Evolutionary conservation across 352 stramenopile species (phyloP), one percentile per base, ranked within the genome.

Genomic region (Pythium vanterpoolii): DNA sequence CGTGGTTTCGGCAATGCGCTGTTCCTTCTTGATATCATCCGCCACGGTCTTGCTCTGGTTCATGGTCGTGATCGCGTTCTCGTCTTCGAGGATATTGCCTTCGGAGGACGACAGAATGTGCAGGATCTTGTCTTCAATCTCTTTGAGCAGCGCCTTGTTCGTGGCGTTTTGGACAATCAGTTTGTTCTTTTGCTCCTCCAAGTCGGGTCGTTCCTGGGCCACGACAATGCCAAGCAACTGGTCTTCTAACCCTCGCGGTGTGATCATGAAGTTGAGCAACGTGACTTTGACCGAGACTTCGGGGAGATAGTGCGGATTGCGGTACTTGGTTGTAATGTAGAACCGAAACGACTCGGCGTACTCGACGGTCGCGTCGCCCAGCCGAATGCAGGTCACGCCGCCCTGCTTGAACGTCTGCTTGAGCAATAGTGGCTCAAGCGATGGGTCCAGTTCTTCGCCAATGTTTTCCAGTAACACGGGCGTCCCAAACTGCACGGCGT

Each of bases 201-300:
- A 69, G 56, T 98, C 91, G 1, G 91, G 88, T n/a, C 89, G 76
- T 48, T 98, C 93, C 49, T 97, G 74, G 0, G 86, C 83, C 1
- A 98, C 90, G n/a, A 97, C 90, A 38, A 97, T 96, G 2, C 87
- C 89, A 1, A 98, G 71, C 21, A 98, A 66, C 54, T 97, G 90
- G 55, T 98, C 91, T 58, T 97, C 82, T 1, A 98, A 76, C 0
- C 93, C 93, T 8, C 92, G 80, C 5, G 90, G 93, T 16, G 93
- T 98, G 73, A 98, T 98, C 89, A 97, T 98, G 64, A 98, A 98
- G 64, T 98, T 98, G 19, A 98, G 73, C 30, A 98, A 64, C 27
- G 90, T 98, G 43, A 98, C 86, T 62, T 96, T 96, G 28, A 98
- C 92, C 7, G 86, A 96, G 13, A 97, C 86, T 57, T 98, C 93